phyloP scores from a whole-genome alignment of 1,284 basidiomycete genomes.

The Pyrrhoderma noxium region DNA sequence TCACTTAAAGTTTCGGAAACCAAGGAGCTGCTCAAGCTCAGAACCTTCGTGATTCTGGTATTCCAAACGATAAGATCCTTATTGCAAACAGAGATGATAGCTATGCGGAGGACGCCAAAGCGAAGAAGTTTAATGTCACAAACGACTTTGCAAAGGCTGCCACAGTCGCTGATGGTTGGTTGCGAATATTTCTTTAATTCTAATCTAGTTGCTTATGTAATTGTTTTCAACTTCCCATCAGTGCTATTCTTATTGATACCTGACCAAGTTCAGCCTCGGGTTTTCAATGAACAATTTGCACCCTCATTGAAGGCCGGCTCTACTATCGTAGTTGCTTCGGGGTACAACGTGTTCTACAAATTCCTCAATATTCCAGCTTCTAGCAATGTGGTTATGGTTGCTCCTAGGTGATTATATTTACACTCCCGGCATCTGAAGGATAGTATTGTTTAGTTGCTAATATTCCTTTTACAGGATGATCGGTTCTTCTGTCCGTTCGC shows the following conservation, averaged over 20 bases:
- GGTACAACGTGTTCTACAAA: constrained; percentile 60
- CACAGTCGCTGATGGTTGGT: constrained; percentile 44
- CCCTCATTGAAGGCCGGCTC: constrained; percentile 43
- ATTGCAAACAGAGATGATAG: constrained; percentile 52
- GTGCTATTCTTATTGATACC: constrained; percentile 57
- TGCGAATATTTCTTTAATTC: constrained; percentile 29
- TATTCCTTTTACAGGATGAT: constrained; percentile 16
- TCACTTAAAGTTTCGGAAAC: constrained; percentile 49
- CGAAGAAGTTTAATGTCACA: constrained; percentile 50
- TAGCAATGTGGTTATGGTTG: constrained; percentile 63
- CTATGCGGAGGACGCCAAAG: constrained; percentile 50
- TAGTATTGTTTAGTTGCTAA: not conserved
- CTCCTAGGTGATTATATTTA: constrained; percentile 45
- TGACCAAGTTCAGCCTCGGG: constrained; percentile 53
- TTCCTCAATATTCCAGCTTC: constrained; percentile 44
- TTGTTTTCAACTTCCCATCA: constrained; percentile 21
- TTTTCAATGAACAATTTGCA: constrained; percentile 50
- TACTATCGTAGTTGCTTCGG: constrained; percentile 53
- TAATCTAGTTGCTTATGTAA: constrained; percentile 27
- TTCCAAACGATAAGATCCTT: constrained; percentile 52
- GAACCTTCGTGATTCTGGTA: constrained; percentile 56
- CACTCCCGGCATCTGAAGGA: too few species aligned
- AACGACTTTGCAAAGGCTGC: constrained; percentile 53
- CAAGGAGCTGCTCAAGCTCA: constrained; percentile 63
- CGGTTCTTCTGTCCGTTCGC: constrained; percentile 51